phyloP scores from a whole-genome alignment of 2,329 filamentous ascomycete genomes.

The Teratosphaeria zuluensis region DNA sequence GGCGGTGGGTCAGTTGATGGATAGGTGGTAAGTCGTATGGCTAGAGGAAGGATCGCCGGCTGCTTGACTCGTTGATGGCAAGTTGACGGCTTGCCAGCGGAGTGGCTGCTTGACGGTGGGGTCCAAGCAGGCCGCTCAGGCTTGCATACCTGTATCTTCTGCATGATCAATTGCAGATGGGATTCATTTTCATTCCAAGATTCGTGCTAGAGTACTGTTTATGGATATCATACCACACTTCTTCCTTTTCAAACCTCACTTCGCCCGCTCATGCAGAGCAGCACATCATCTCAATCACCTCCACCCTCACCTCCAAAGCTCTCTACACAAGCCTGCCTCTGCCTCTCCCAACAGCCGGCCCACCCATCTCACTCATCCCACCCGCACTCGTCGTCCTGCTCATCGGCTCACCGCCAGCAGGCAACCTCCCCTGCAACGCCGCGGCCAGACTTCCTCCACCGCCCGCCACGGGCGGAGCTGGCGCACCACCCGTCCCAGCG shows the following conservation, averaged over 20 bases:
- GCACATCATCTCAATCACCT: background rate
- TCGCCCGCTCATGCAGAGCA: background rate
- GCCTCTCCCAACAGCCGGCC: conserved; percentile 11
- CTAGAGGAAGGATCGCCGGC: too few species aligned
- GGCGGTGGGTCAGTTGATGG: too few species aligned
- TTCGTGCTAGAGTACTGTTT: background rate
- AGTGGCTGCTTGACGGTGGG: too few species aligned
- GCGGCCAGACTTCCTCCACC: background rate
- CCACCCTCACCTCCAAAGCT: background rate
- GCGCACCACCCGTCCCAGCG: background rate
- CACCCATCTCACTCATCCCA: conserved; percentile 16
- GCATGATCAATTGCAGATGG: background rate
- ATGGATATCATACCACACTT: background rate
- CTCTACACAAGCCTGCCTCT: conserved; percentile 6
- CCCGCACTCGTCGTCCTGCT: conserved; percentile 19
- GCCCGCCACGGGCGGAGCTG: background rate
- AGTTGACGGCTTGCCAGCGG: too few species aligned
- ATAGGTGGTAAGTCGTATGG: too few species aligned
- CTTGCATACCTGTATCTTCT: background rate
- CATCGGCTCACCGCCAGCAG: conserved; percentile 10
- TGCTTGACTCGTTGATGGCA: too few species aligned
- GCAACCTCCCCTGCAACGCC: conserved; percentile 1
- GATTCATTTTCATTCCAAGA: background rate
- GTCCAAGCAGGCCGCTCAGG: background rate
- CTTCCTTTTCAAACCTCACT: background rate